Percentiles rank a stretch among this genome's conserved stretches.
Conservation (phyloP, 139 green algal genomes). For the Micromonas commoda region DNA sequence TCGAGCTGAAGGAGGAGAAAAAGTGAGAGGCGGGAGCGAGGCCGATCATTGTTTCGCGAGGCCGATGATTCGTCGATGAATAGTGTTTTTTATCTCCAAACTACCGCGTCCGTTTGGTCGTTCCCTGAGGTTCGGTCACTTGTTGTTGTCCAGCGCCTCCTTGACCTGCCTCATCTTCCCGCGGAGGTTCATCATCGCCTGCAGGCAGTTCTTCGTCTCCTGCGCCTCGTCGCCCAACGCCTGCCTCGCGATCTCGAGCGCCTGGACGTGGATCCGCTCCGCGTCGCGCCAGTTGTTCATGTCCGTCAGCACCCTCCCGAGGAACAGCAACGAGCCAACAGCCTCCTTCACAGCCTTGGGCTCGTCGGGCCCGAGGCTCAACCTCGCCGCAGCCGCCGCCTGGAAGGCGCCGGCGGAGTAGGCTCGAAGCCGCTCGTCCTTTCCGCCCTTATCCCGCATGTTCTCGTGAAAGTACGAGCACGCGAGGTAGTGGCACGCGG, state of each 20-base stretch:
- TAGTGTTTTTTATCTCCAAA: not conserved
- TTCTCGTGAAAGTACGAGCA: not conserved
- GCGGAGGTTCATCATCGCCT: not conserved
- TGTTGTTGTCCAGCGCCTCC: not conserved
- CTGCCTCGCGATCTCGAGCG: not conserved
- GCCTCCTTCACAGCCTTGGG: not conserved
- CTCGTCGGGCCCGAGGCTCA: not conserved
- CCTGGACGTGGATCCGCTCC: not conserved
- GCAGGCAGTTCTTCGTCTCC: not conserved
- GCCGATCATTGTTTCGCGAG: not conserved
- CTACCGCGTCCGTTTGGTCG: no score
- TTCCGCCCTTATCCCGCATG: not conserved
- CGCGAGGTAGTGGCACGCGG: slow-evolving; percentile 1
- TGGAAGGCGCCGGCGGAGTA: not conserved
- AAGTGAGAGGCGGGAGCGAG: not conserved
- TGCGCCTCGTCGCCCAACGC: not conserved
- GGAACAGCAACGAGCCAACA: slow-evolving; percentile 13
- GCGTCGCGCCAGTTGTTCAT: not conserved
- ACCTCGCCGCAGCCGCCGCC: not conserved
- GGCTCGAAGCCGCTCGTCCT: not conserved
- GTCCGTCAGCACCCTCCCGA: not conserved
- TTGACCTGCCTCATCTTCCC: not conserved
- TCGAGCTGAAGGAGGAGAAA: not conserved
- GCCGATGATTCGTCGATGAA: not conserved
- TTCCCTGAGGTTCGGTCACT: no score